A percentile compares a stretch with the other conserved stretches of the same genome.
Conservation (phyloP, 176 grass and related monocot species). For the Alopecurus myosuroides region DNA sequence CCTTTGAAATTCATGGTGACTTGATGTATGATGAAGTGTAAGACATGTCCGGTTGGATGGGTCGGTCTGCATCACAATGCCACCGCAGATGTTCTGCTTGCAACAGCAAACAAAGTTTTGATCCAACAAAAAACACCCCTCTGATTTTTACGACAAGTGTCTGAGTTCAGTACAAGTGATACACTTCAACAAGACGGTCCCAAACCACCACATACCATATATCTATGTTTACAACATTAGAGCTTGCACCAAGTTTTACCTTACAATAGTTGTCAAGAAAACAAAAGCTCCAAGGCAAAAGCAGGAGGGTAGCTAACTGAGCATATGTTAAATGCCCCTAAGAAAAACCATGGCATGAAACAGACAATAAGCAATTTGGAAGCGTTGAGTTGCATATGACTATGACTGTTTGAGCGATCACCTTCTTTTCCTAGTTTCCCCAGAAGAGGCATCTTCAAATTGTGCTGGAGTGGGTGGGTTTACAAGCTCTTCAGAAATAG, state of each 20-base stretch:
- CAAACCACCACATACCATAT: slow-evolving; percentile 12
- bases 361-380: slow-evolving; percentile 2
- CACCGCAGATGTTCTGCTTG: background rate
- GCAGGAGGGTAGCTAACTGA: background rate
- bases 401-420: slow-evolving; percentile 5
- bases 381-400: background rate
- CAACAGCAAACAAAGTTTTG: background rate
- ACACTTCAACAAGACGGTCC: background rate
- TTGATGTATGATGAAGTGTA: too few species aligned
- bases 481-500: slow-evolving; percentile 40
- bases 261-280: slow-evolving; percentile 9
- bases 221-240: slow-evolving; percentile 19
- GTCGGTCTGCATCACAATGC: too few species aligned
- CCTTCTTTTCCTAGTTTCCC: slow-evolving; percentile 33
- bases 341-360: slow-evolving; percentile 34
- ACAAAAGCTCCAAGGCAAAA: background rate
- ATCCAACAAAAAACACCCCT: background rate
- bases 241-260: slow-evolving; percentile 7
- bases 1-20: too few species aligned
- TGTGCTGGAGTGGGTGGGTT: background rate
- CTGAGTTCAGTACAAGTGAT: slow-evolving; percentile 9
- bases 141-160: background rate
- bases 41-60: too few species aligned
- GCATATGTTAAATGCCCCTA: slow-evolving; percentile 9
- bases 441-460: slow-evolving; percentile 12